These are phyloP conservation scores for Pseudisothecium myosuroides DNA, from an alignment of 225 moss, liverwort and hornwort genomes.

Conservation along the genomic window DNA sequence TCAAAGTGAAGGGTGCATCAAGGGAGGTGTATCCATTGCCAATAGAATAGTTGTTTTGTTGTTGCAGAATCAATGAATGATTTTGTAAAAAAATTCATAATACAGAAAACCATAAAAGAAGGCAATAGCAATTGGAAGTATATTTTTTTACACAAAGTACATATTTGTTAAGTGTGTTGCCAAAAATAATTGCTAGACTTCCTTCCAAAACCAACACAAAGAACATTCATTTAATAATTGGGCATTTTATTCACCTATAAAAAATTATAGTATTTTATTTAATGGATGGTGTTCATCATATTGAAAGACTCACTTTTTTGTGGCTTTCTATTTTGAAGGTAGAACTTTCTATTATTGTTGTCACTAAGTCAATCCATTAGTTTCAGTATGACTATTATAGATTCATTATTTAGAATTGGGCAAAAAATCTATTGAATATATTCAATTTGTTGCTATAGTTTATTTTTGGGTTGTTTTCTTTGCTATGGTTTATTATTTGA, in stretches of 20 bases:
- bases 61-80: neutral
- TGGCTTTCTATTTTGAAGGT: neutral
- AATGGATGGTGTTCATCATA: neutral
- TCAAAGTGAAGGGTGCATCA: neutral
- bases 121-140: neutral
- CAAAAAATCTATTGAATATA: neutral
- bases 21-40: rapidly evolving
- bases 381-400: neutral
- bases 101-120: neutral
- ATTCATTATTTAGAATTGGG: neutral
- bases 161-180: neutral
- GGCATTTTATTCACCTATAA: neutral
- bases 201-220: neutral
- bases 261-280: neutral
- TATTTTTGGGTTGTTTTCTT: neutral
- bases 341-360: neutral
- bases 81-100: neutral
- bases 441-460: neutral
- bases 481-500: too few species aligned
- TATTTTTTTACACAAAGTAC: neutral
- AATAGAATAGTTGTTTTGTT: neutral
- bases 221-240: neutral
- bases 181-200: neutral
- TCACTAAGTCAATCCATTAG: neutral
- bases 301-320: neutral